phyloP scores from a whole-genome alignment of 2,329 filamentous ascomycete species.

The Nemania abortiva region DNA sequence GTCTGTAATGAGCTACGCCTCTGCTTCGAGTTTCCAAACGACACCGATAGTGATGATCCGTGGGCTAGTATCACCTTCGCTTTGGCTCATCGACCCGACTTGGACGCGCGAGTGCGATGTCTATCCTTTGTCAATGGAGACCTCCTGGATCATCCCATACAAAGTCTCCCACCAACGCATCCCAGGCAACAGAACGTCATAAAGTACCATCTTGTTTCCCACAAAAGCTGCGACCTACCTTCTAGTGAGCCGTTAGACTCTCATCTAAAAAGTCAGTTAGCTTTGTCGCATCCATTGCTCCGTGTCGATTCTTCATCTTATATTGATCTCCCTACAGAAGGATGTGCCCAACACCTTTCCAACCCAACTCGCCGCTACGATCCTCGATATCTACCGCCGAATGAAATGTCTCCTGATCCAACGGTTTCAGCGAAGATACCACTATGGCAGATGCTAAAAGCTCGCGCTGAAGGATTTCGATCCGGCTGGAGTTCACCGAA shows the following conservation, averaged over 20 bases:
- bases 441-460: background rate
- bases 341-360: conserved; percentile 27
- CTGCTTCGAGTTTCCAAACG: conserved; percentile 20
- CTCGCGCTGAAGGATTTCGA: conserved; percentile 16
- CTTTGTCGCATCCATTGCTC: background rate
- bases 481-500: conserved; percentile 15
- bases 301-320: background rate
- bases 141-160: conserved; percentile 19
- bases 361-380: conserved; percentile 15
- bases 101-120: background rate
- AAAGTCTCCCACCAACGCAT: background rate
- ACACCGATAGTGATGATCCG: conserved; percentile 4
- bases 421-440: background rate
- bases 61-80: conserved; percentile 28
- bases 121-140: conserved; percentile 7
- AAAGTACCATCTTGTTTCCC: conserved; percentile 19
- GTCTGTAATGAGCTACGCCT: conserved; percentile 29
- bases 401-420: conserved; percentile 11
- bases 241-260: background rate
- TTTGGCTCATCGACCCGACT: conserved; percentile 14
- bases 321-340: conserved; percentile 8
- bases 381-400: conserved; percentile 19
- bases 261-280: conserved; percentile 18
- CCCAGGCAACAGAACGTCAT: conserved; percentile 17
- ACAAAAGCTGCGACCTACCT: conserved; percentile 19